Conservation (phyloP, 805 yeast genomes). For the Candida fluviatilis region DNA sequence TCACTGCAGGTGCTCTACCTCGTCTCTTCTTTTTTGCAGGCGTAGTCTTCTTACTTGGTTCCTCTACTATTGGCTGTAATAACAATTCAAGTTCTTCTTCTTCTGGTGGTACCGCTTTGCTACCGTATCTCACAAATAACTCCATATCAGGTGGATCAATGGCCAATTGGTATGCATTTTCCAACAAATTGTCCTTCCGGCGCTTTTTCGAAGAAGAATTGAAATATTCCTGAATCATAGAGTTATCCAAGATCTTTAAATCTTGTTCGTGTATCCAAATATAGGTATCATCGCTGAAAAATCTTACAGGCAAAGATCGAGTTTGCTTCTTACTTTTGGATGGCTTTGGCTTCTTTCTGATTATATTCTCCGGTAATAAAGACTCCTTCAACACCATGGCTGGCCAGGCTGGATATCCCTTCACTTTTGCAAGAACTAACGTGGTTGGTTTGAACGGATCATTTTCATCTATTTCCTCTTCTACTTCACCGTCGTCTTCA, state of each 20-base stretch:
- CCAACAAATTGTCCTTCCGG: slow-evolving; percentile 42
- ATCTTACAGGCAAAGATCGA: slow-evolving; percentile 50
- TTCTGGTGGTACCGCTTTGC: slow-evolving; percentile 43
- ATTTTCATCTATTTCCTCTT: slow-evolving; percentile 3
- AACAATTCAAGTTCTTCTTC: slow-evolving; percentile 38
- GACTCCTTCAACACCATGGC: slow-evolving; percentile 68
- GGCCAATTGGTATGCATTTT: slow-evolving; percentile 52
- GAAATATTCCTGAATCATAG: slow-evolving; percentile 39
- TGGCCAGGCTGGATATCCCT: slow-evolving; percentile 91
- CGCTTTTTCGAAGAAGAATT: slow-evolving; percentile 18
- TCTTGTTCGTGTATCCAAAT: slow-evolving; percentile 60
- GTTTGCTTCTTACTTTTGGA: slow-evolving; percentile 18
- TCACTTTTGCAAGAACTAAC: slow-evolving; percentile 66
- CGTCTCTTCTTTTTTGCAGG: slow-evolving; percentile 8
- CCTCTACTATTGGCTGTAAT: slow-evolving; percentile 34
- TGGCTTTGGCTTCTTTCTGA: slow-evolving; percentile 46
- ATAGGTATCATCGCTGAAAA: slow-evolving; percentile 69
- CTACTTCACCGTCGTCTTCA: slow-evolving; percentile 3
- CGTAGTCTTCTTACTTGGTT: slow-evolving; percentile 9
- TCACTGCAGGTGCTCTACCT: slow-evolving; percentile 3
- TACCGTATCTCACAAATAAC: slow-evolving; percentile 36
- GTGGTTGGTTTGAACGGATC: slow-evolving; percentile 12
- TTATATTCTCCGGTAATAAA: slow-evolving; percentile 55
- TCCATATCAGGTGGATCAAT: slow-evolving; percentile 41
- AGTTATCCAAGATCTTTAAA: slow-evolving; percentile 41